Conservation (phyloP, 106 monocot genomes). For the Acorus calamus region DNA sequence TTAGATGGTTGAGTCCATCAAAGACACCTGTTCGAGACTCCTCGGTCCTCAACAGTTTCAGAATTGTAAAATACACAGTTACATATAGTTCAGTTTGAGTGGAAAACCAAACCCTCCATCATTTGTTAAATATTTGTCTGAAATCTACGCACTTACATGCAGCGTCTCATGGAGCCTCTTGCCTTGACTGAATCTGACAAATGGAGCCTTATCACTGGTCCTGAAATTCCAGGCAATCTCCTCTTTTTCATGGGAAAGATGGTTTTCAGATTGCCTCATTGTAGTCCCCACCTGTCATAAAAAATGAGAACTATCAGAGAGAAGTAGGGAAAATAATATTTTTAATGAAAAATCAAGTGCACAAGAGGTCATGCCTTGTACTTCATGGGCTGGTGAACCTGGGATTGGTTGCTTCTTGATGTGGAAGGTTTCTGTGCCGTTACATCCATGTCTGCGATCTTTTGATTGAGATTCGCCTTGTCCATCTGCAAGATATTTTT, state of each 20-base stretch:
- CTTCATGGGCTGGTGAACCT: conserved; percentile 7
- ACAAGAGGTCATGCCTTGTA: conserved; percentile 7
- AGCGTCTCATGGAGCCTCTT: too few relatives aligned
- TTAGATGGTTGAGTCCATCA: too few relatives aligned
- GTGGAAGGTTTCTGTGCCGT: conserved; percentile 18
- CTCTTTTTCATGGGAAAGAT: conserved; percentile 28
- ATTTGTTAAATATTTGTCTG: too few relatives aligned
- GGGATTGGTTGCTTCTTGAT: conserved; percentile 17
- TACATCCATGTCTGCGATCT: conserved; percentile 40
- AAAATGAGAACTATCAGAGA: background rate
- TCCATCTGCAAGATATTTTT: conserved; percentile 30
- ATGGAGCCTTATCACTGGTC: too few relatives aligned
- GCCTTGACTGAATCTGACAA: too few relatives aligned
- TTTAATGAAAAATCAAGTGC: background rate
- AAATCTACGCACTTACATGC: too few relatives aligned
- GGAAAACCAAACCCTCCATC: too few relatives aligned
- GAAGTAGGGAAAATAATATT: background rate
- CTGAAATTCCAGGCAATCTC: too few relatives aligned
- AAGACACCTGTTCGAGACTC: too few relatives aligned
- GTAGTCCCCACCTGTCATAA: conserved; percentile 19
- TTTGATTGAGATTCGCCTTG: conserved; percentile 51
- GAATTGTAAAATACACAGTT: too few relatives aligned
- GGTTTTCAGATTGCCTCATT: conserved; percentile 33
- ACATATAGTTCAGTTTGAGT: too few relatives aligned
- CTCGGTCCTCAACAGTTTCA: too few relatives aligned